phyloP scores from a whole-genome alignment of 495 filamentous ascomycete genomes.

The Cetradonia linearis region DNA sequence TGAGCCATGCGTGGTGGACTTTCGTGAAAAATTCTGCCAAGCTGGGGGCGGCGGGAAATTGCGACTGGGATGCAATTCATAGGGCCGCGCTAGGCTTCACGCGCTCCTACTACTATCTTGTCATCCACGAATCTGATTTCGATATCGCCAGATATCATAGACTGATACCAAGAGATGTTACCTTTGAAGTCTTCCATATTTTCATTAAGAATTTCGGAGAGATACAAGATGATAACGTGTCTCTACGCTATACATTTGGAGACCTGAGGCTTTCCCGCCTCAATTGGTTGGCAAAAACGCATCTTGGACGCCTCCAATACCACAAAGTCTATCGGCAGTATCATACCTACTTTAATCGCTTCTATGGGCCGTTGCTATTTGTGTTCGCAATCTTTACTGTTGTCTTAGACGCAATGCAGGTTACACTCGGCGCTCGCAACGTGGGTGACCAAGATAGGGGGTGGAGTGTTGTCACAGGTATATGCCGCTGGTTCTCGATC shows the following conservation, averaged over 20 bases:
- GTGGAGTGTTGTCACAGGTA: neutral
- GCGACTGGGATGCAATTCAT: neutral
- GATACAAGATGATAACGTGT: constrained; percentile 16
- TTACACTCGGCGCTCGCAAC: neutral
- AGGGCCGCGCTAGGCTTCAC: constrained; percentile 35
- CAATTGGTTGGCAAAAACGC: constrained; percentile 24
- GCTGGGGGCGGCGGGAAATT: neutral
- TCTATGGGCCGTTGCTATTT: constrained; percentile 28
- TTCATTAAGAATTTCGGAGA: constrained; percentile 16
- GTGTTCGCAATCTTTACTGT: constrained; percentile 28
- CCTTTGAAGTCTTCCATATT: constrained; percentile 17
- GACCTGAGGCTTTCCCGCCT: constrained; percentile 33
- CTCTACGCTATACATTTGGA: constrained; percentile 31
- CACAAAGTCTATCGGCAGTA: constrained; percentile 26
- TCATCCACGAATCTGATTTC: constrained; percentile 32
- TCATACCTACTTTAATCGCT: constrained; percentile 25
- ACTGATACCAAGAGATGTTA: constrained; percentile 26
- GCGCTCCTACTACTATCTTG: constrained; percentile 31
- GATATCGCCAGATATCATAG: constrained; percentile 29
- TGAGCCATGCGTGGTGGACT: constrained; percentile 38
- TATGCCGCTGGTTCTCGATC: neutral
- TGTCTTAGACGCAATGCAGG: constrained; percentile 25
- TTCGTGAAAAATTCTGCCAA: constrained; percentile 20
- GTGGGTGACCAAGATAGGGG: neutral
- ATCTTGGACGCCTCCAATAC: constrained; percentile 19